A percentile compares a stretch with the other conserved stretches of the same genome.
These are phyloP conservation scores for Tolypocladium nubicola DNA, from an alignment of 2,329 filamentous ascomycete genomes.

Conservation along the genomic window DNA sequence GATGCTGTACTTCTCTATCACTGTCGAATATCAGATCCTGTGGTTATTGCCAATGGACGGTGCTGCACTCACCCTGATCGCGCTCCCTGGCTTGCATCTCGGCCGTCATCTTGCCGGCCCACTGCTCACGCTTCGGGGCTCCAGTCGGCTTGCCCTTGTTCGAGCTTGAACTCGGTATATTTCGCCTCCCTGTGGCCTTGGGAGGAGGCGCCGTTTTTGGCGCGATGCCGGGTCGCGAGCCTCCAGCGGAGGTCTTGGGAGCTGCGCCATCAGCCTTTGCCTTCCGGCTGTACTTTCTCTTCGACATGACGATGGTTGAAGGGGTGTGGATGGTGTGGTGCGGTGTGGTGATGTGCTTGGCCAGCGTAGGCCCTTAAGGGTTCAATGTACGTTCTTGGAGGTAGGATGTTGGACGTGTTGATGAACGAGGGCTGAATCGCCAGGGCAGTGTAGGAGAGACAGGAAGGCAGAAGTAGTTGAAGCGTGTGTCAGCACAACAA, in stretches of 20 bases:
- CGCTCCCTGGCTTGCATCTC: not conserved
- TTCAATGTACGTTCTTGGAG: not conserved
- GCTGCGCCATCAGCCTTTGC: not conserved
- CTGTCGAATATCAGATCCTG: not conserved
- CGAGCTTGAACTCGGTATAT: not conserved
- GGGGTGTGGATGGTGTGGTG: not conserved
- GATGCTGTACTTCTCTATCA: constrained; percentile 6
- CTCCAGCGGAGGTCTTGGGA: not conserved
- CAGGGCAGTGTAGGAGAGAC: not conserved
- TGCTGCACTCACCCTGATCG: not conserved
- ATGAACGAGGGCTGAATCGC: not conserved
- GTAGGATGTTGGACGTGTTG: not conserved
- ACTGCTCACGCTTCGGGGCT: not conserved
- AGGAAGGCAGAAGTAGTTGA: not conserved
- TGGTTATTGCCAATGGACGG: not conserved
- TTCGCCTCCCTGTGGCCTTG: not conserved
- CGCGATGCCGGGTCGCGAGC: not conserved
- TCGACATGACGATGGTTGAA: not conserved
- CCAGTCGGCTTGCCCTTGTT: not conserved
- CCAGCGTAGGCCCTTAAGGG: not conserved
- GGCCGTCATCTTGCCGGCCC: not conserved
- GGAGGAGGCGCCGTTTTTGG: not conserved
- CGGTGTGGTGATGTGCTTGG: not conserved
- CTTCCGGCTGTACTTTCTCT: not conserved
- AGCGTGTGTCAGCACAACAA: no score